Percentiles rank a stretch among this genome's conserved stretches.
These are phyloP conservation scores for Spathaspora hagerdaliae DNA, from an alignment of 805 yeast genomes.

Conservation along the genomic window DNA sequence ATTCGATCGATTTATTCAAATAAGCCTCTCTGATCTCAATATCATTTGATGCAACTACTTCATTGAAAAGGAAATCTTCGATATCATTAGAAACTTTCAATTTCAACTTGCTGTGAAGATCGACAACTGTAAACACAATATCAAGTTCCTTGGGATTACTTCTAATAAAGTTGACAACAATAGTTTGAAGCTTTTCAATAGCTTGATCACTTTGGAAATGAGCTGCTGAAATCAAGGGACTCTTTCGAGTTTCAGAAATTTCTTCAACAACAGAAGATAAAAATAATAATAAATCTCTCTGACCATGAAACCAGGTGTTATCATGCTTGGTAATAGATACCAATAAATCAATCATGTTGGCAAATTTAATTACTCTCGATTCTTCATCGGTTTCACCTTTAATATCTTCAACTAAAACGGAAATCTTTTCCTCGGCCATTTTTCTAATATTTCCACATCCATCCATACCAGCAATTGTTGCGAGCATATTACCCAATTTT, in stretches of 20 bases:
- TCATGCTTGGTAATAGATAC: slow-evolving; percentile 50
- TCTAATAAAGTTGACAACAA: slow-evolving; percentile 26
- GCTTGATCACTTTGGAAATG: slow-evolving; percentile 74
- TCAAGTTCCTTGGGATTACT: slow-evolving; percentile 21
- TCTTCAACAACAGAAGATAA: slow-evolving; percentile 42
- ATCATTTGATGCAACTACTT: slow-evolving; percentile 51
- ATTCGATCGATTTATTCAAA: slow-evolving; percentile 48
- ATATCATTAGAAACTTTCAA: slow-evolving; percentile 45
- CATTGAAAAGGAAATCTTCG: slow-evolving; percentile 53
- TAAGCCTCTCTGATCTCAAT: slow-evolving; percentile 43
- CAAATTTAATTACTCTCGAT: slow-evolving; percentile 57
- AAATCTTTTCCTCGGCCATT: slow-evolving; percentile 50
- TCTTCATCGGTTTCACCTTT: slow-evolving; percentile 49
- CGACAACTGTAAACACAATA: slow-evolving; percentile 27
- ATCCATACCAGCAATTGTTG: slow-evolving; percentile 56
- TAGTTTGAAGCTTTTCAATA: slow-evolving; percentile 52
- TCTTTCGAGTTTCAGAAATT: slow-evolving; percentile 37
- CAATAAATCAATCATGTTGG: slow-evolving; percentile 68
- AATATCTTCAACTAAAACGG: slow-evolving; percentile 44
- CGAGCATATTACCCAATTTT: slow-evolving; percentile 59
- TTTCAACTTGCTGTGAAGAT: slow-evolving; percentile 40
- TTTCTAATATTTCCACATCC: slow-evolving; percentile 56
- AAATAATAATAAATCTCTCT: slow-evolving; percentile 41
- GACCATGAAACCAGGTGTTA: slow-evolving; percentile 54
- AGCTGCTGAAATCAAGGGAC: slow-evolving; percentile 49